Conservation (phyloP, 805 yeast genomes). For the Wickerhamiella vanderwaltii region DNA sequence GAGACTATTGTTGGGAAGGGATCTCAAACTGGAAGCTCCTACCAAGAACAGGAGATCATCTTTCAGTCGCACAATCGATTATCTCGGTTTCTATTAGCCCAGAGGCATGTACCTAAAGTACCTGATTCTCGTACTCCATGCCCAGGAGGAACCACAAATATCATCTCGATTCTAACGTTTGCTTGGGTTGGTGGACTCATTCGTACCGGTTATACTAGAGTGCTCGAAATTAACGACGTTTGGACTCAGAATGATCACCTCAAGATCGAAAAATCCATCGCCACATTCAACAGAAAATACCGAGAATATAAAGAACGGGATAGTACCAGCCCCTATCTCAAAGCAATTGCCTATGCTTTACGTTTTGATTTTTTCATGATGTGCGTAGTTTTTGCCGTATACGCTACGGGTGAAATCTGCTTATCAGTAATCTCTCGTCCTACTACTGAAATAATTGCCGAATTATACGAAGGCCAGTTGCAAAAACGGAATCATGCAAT, state of each 20-base stretch:
- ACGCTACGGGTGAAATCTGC: constrained; percentile 20
- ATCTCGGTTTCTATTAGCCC: constrained; percentile 12
- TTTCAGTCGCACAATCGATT: constrained; percentile 17
- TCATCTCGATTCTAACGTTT: constrained; percentile 35
- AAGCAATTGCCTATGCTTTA: constrained; percentile 20
- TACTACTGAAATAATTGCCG: constrained; percentile 13
- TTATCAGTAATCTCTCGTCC: constrained; percentile 21
- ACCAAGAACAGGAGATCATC: neutral
- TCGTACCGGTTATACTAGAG: constrained; percentile 22
- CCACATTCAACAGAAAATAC: constrained; percentile 15
- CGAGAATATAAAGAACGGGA: constrained; percentile 9
- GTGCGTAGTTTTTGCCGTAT: constrained; percentile 10
- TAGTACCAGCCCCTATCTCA: constrained; percentile 14
- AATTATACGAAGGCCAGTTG: constrained; percentile 14
- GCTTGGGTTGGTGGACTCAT: constrained; percentile 45
- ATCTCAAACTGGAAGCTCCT: too few relatives aligned
- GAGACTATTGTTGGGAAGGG: too few relatives aligned
- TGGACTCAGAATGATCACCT: constrained; percentile 16
- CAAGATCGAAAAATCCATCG: constrained; percentile 15
- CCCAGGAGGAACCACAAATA: constrained; percentile 26
- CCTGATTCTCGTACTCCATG: constrained; percentile 17
- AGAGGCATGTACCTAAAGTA: constrained; percentile 17
- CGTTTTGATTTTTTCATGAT: constrained; percentile 14
- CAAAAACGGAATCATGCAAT: constrained; percentile 36
- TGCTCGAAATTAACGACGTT: constrained; percentile 21